Percentiles rank a stretch among this genome's conserved stretches.
These are phyloP conservation scores for Neurospora sp. DNA, from an alignment of 495 filamentous ascomycete genomes.

Conservation along the genomic window DNA sequence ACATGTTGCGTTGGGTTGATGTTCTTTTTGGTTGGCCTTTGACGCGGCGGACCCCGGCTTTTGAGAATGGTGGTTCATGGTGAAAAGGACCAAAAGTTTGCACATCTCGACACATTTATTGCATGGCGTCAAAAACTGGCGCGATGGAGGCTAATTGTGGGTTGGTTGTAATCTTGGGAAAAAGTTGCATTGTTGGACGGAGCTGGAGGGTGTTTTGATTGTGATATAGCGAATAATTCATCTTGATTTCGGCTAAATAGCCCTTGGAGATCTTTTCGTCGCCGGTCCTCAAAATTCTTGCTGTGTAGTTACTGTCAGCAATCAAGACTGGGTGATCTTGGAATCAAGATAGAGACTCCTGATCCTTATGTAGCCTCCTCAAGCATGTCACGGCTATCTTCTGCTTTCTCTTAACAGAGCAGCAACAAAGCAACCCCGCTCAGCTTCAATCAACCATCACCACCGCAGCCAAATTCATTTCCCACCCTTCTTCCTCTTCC, in stretches of 20 bases:
- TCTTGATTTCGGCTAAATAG: background rate
- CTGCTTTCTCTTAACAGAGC: too few relatives aligned
- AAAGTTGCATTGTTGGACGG: background rate
- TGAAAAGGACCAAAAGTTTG: background rate
- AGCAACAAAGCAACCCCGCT: too few relatives aligned
- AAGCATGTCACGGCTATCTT: too few relatives aligned
- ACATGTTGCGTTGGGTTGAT: background rate
- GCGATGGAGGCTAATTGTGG: background rate
- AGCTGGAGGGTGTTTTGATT: background rate
- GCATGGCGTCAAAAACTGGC: background rate
- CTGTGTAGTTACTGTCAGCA: background rate
- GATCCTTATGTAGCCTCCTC: too few relatives aligned
- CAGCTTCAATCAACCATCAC: background rate
- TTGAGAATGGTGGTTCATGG: background rate
- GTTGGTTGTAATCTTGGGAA: background rate
- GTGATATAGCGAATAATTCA: background rate
- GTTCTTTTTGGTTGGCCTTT: too few relatives aligned
- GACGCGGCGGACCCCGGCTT: background rate
- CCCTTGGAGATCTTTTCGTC: background rate
- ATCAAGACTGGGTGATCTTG: too few relatives aligned
- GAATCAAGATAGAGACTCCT: too few relatives aligned
- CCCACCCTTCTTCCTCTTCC: slow-evolving; percentile 46
- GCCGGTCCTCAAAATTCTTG: background rate
- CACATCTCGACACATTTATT: background rate
- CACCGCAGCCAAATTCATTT: slow-evolving; percentile 5